Conservation (phyloP, 169 alveolate genomes). For the Eimeria sp. region DNA sequence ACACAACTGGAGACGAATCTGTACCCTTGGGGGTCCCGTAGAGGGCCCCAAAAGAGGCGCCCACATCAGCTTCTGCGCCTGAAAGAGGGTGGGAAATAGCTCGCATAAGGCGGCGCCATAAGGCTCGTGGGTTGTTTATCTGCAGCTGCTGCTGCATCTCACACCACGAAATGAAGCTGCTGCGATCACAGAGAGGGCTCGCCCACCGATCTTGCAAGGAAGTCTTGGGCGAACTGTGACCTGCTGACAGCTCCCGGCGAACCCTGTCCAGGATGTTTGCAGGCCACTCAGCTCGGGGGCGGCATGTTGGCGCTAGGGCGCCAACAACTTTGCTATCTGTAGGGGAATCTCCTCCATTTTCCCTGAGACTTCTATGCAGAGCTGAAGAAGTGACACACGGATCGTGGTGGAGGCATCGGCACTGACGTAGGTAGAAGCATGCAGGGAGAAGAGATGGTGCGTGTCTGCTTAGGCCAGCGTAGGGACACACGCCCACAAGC, state of each 20-base stretch:
- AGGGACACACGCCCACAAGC: background rate
- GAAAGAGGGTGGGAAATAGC: conserved; percentile 42
- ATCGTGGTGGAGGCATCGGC: background rate
- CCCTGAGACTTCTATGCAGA: background rate
- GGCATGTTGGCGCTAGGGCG: background rate
- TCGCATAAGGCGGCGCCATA: conserved; percentile 29
- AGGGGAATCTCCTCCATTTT: background rate
- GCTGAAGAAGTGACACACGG: background rate
- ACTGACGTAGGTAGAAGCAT: background rate
- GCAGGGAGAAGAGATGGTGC: background rate
- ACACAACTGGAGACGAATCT: conserved; percentile 17
- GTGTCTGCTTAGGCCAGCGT: background rate
- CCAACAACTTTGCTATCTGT: background rate
- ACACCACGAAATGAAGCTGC: background rate
- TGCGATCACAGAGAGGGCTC: background rate
- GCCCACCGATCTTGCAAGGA: background rate
- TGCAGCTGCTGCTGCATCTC: conserved; percentile 44
- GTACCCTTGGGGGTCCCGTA: conserved; percentile 41
- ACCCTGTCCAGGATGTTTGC: conserved; percentile 39
- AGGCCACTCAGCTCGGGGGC: conserved; percentile 50
- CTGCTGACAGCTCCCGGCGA: conserved; percentile 24
- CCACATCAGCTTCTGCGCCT: conserved; percentile 4
- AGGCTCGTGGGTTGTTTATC: conserved; percentile 3
- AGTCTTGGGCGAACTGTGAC: background rate
- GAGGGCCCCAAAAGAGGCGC: conserved; percentile 5